Evolutionary conservation across 208 protist genomes (phyloP), one percentile per base, ranked within the genome.

Genomic region (Crithidia sp.): DNA sequence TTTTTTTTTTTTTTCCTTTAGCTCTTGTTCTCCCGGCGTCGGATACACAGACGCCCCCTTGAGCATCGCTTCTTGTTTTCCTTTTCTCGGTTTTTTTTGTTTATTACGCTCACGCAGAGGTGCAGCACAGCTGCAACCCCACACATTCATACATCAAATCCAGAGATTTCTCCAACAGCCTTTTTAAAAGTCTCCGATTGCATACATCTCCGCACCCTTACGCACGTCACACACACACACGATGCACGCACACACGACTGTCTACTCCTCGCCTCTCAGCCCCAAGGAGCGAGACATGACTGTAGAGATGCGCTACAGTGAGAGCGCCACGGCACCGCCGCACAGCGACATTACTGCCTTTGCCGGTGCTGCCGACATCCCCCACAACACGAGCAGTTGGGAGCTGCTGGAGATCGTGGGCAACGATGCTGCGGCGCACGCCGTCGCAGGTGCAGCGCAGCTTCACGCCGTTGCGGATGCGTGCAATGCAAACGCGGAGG

Each of bases 381-480:
- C 72, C 3, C 64, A 55, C 16, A 77, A 47, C 72, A 52, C 52
- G 5, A 77, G 72, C 72, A 77, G 72, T 50, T 77, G 72, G 72
- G 72, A 71, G 40, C 19, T 66, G 52, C 58, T 77, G 40, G 72
- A 77, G 50, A 62, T 77, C 37, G 39, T 64, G 0, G 40, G 14
- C 16, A 14, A 0, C 47, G 44, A 40, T 3, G 39, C 9, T 14
- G 54, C 14, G 2, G 37, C 45, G 0, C 12, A 6, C 14, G 19
- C 43, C 5, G 50, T 14, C 19, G 49, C 5, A 6, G 62, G 36
- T 45, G 40, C 28, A 8, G 6, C 9, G 5, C n/a, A 7, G 9
- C 6, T 53, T 45, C 4, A 44, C 5, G 6, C 4, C 47, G 44
- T 49, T 7, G 45, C 12, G 45, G 45, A 49, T 13, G 28, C 28